phyloP scores from a whole-genome alignment of 208 protist genomes.

The Phytomonas sp. region DNA sequence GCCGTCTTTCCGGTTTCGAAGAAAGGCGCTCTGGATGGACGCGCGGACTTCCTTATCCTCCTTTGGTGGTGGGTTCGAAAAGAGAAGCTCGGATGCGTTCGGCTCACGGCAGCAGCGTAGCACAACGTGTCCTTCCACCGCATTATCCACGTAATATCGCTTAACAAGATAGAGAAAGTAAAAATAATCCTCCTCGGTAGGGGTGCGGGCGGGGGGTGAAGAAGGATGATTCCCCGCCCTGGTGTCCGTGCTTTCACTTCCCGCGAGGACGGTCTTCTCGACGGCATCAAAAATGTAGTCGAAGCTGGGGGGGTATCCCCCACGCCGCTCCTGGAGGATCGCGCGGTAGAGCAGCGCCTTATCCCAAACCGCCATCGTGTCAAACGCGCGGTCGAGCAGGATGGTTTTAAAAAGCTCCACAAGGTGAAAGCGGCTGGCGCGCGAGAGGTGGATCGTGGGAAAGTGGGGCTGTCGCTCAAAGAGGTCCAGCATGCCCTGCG shows the following conservation, averaged over 20 bases:
- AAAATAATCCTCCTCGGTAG: slow-evolving; percentile 37
- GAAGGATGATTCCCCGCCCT: neutral
- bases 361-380: slow-evolving; percentile 61
- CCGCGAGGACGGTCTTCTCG: slow-evolving; percentile 31
- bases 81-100: slow-evolving; percentile 54
- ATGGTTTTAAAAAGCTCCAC: slow-evolving; percentile 81
- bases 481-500: slow-evolving; percentile 67
- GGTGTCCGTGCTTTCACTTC: neutral
- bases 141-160: slow-evolving; percentile 79
- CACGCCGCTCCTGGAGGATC: slow-evolving; percentile 54
- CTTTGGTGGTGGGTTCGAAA: slow-evolving; percentile 69
- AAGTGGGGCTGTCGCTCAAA: slow-evolving; percentile 84
- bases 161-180: slow-evolving; percentile 79
- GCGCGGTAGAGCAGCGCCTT: slow-evolving; percentile 79
- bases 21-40: slow-evolving; percentile 11
- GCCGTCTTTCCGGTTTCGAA: neutral
- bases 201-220: slow-evolving; percentile 13
- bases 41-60: slow-evolving; percentile 56
- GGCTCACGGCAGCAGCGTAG: slow-evolving; percentile 65
- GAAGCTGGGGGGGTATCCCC: slow-evolving; percentile 58
- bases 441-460: slow-evolving; percentile 68
- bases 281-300: slow-evolving; percentile 59
- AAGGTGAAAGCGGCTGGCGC: slow-evolving; percentile 53
- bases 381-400: slow-evolving; percentile 55
- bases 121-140: slow-evolving; percentile 80